Evolutionary conservation across 2,329 filamentous ascomycete species (phyloP), one percentile per base, ranked within the genome.

Genomic region (Apiospora marii): DNA sequence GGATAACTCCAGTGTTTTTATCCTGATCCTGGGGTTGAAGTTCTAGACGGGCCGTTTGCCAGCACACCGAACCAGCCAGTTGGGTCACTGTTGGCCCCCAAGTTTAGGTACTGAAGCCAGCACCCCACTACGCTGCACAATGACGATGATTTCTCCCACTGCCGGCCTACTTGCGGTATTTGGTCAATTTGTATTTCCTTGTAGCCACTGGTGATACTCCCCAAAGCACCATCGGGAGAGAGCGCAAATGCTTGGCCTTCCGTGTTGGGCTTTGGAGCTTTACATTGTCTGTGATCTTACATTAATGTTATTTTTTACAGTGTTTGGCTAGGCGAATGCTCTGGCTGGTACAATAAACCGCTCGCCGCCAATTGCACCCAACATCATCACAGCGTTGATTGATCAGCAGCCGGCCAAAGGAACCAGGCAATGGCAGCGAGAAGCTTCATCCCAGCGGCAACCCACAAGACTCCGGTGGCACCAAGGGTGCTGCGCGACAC

Each of bases 361-460:
- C 14, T 5, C 13, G 4, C 24, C 2, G 13, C 14, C 24, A 34
- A 10, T 14, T 16, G 6, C 27, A 14, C 51, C 51, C 27, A 13
- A 1, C 14, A 14, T 27, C 51, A 58, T 22, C 24, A 19, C 19
- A 34, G 27, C 8, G 19, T 30, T 72, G 27, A 49, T 46, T 76
- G 72, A 34, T 75, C 75, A 73, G 88, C 86, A 0, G 81, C 84
- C 4, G 86, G 89, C 92, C 92, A 93, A 1, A 88, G 75, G 22
- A 89, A 81, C 91, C 92, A 93, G 0, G 87, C 82, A 1, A 88
- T 30, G 0, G 90, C 84, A 73, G 92, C 89, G 1, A 82, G 51
- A 1, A 87, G 76, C 82, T 93, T 93, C 67, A 92, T 76, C 0
- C 76, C 81, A 0, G 88, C 85, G 0, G 89, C 90, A n/a, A 87